Conservation (phyloP, 2,329 filamentous ascomycete genomes). For the Arthroderma uncinatum region DNA sequence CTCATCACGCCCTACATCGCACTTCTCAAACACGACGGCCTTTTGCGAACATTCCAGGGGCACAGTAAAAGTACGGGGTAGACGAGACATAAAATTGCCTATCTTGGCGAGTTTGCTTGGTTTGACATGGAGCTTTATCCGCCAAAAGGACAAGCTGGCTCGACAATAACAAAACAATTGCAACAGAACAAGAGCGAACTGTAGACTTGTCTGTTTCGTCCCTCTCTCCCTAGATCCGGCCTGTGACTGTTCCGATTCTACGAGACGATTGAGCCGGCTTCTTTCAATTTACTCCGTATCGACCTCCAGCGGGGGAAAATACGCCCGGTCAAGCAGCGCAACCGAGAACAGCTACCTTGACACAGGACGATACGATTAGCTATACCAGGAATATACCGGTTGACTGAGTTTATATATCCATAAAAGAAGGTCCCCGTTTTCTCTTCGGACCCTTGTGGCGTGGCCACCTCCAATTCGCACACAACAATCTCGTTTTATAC, state of each 20-base stretch:
- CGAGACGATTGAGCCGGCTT: not conserved
- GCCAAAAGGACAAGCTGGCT: conserved; percentile 17
- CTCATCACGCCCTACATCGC: not conserved
- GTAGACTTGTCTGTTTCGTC: not conserved
- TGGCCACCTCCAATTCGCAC: not conserved
- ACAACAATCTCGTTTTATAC: not conserved
- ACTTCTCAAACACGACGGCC: not conserved
- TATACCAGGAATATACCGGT: not conserved
- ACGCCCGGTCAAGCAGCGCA: not conserved
- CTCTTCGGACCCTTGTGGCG: not conserved
- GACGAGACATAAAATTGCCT: not conserved
- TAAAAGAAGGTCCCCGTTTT: not conserved
- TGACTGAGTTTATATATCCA: not conserved
- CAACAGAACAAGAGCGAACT: not conserved
- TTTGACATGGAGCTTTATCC: not conserved
- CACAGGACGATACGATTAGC: not conserved
- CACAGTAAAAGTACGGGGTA: not conserved
- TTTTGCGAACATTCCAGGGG: not conserved
- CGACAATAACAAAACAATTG: conserved; percentile 9
- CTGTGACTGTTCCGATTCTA: not conserved
- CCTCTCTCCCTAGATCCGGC: not conserved
- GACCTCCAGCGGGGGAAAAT: not conserved
- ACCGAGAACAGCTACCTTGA: not conserved
- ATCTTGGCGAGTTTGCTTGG: conserved; percentile 3
- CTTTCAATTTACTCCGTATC: not conserved